Evolutionary conservation across 75 land plant genomes (phyloP), one percentile per base, ranked within the genome.

Genomic region (Pinus albicaulis): DNA sequence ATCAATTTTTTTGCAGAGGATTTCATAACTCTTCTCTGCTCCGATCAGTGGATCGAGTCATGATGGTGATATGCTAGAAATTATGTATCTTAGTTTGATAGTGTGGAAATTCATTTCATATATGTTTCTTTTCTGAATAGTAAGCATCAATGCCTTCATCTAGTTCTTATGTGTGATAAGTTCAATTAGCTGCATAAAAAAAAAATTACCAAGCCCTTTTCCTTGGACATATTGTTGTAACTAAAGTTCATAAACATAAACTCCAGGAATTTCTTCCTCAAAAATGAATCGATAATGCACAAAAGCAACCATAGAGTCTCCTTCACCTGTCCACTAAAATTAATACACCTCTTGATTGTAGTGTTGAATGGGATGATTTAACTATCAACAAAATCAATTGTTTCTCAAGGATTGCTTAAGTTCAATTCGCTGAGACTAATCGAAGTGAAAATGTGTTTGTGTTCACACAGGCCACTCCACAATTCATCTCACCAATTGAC

Each of bases 171-270:
- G 91, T 78, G 94, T 95, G 65, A 90, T 77, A 25, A 97, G 60
- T 63, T 94, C 95, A 95, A 97, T 94, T 64, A n/a, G n/a, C n/a
- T n/a, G n/a, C n/a, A n/a, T n/a, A n/a, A n/a, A n/a, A n/a, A 97
- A 66, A 83, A 94, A 94, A 69, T 92, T 94, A 25, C 99, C 99
- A 34, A 97, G 77, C 34, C 98, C 98, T 73, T 82, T 97, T 55
- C 94, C 87, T 76, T 92, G 95, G 0, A 88, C 82, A 76, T 71
- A 83, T 65, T 85, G 72, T 80, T 94, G 95, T 69, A 97, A 86
- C 82, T 97, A 98, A 15, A 94, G 73, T 74, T 97, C 99, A 83
- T 94, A 97, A 17, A 94, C 88, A 81, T 97, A 97, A 34, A 94
- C 73, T 22, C 91, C 95, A 56, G 95, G 99, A 24, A 94, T 57